These are phyloP conservation scores for Calocera viscosa DNA, from an alignment of 768 basidiomycete species.

Conservation along the genomic window DNA sequence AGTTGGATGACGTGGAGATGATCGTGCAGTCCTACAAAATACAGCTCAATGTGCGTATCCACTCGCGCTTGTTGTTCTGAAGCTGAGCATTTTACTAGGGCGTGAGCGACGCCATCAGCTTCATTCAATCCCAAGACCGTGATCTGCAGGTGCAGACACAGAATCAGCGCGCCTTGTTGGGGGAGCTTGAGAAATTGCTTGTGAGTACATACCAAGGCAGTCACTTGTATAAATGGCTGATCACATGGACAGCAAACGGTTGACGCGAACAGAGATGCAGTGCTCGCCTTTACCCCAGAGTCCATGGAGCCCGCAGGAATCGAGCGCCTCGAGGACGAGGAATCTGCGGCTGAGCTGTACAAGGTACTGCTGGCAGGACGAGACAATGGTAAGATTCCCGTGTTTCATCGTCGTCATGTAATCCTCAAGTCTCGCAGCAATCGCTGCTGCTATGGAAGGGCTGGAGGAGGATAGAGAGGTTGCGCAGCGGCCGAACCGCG, in stretches of 20 bases:
- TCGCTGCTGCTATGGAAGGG: too few species aligned
- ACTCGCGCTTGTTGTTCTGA: slow-evolving; percentile 15
- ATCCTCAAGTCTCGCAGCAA: too few species aligned
- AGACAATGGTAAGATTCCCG: slow-evolving; percentile 76
- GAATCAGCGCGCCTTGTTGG: slow-evolving; percentile 75
- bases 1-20: slow-evolving; percentile 82
- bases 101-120: slow-evolving; percentile 86
- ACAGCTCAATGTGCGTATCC: slow-evolving; percentile 74
- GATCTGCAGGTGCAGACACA: slow-evolving; percentile 96
- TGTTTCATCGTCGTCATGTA: too few species aligned
- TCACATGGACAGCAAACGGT: slow-evolving; percentile 62
- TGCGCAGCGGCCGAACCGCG: too few species aligned
- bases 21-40: slow-evolving; percentile 90
- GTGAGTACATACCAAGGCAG: slow-evolving; percentile 32
- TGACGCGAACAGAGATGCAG: slow-evolving; percentile 68
- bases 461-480: too few species aligned
- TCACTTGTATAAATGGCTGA: background rate
- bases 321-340: slow-evolving; percentile 63
- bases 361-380: slow-evolving; percentile 83
- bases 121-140: slow-evolving; percentile 91
- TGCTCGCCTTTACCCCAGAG: slow-evolving; percentile 73
- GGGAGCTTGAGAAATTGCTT: slow-evolving; percentile 76
- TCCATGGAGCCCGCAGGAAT: slow-evolving; percentile 71
- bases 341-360: slow-evolving; percentile 78
- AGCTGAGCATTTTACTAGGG: slow-evolving; percentile 39